Percentiles rank a stretch among this genome's conserved stretches.
phyloP scores from a whole-genome alignment of 306 rosid species.

The Phaseolus lunatus region DNA sequence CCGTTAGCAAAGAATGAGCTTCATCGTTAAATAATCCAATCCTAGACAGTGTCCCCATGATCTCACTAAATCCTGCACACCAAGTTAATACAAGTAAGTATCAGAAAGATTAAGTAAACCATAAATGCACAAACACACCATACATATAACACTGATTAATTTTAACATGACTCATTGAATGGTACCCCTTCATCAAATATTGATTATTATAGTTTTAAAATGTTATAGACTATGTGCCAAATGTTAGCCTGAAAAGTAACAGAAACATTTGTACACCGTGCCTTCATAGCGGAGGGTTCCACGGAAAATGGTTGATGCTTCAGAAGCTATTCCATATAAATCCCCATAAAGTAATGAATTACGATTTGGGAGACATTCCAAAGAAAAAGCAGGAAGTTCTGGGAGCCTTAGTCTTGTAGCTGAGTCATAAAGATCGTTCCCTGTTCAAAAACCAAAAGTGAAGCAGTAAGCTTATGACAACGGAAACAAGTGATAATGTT shows the following conservation, averaged over 20 bases:
- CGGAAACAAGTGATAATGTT: too few relatives aligned
- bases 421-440: slow-evolving; percentile 79
- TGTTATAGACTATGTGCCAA: slow-evolving; percentile 17
- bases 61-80: slow-evolving; percentile 74
- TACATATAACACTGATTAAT: neutral
- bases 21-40: slow-evolving; percentile 74
- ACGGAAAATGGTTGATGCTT: slow-evolving; percentile 88
- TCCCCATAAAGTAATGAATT: slow-evolving; percentile 84
- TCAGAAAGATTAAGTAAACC: slow-evolving; percentile 37
- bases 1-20: slow-evolving; percentile 64
- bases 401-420: slow-evolving; percentile 70
- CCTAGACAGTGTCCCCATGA: slow-evolving; percentile 85
- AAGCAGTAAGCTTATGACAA: slow-evolving; percentile 32
- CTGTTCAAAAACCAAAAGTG: slow-evolving; percentile 51
- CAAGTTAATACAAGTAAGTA: slow-evolving; percentile 8
- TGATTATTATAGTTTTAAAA: slow-evolving; percentile 11
- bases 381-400: slow-evolving; percentile 91
- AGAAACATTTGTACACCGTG: slow-evolving; percentile 45
- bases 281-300: slow-evolving; percentile 99
- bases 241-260: slow-evolving; percentile 13
- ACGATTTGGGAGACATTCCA: slow-evolving; percentile 92
- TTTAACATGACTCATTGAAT: slow-evolving; percentile 23
- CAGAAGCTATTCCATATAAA: slow-evolving; percentile 80
- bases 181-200: too few relatives aligned
- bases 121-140: neutral